Evolutionary conservation across 768 basidiomycete genomes (phyloP), one percentile per base, ranked within the genome.

Genomic region (Rhizopogon rudus): DNA sequence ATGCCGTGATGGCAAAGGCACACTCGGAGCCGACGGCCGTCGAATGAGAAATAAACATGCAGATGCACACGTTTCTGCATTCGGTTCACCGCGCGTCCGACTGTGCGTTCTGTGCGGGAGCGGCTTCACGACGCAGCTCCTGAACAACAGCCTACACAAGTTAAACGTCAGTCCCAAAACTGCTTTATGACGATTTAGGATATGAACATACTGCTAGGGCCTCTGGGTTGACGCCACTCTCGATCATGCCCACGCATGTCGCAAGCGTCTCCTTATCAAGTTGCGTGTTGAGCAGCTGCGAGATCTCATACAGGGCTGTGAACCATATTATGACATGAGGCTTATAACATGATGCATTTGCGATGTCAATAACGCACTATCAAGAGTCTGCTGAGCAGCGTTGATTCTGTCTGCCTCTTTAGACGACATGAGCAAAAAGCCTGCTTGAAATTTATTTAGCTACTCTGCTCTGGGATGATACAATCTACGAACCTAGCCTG

Each of bases 191-290:
- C 9, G 8, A 25, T 7, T 33, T 12, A 31, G 29, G 43, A 20
- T 6, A 35, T 45, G 5, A 14, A 73, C 85, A 53, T 67, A 95
- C 93, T 62, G 93, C 93, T 44, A 96, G 77, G 0, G 92, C 93
- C 64, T 95, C 92, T 10, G 93, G 91, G 68, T 95, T 96, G 45
- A 89, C 90, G 16, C 93, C 93, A 57, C 83, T 86, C 73, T 96
- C 93, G 62, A 96, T 93, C 87, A 96, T 86, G 40, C 86, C 81
- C 22, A 96, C 84, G 67, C 93, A 96, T 25, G 89, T 93, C 37
- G 88, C 91, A n/a, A 96, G 81, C 2, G 91, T 91, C 66, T 93
- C 89, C 63, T 89, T 91, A 73, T 95, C 92, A 41, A 96, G 78
- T 55, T 87, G 83, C 0, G 93, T 94, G 59, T 93, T 89, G 49